phyloP scores from a whole-genome alignment of 148 eudicot genomes.

The Linanthus parryae region DNA sequence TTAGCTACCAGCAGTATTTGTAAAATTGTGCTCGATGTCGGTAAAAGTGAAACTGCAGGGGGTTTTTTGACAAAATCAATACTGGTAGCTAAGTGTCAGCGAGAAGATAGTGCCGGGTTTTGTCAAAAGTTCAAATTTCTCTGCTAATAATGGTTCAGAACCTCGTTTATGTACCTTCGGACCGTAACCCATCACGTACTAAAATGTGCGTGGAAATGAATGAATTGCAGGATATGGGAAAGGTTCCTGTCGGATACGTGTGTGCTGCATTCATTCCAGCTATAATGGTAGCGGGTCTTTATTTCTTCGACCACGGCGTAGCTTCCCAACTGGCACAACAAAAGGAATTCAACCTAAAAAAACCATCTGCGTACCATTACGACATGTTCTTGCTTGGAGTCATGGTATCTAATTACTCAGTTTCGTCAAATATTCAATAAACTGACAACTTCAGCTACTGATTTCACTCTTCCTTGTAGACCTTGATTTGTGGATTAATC shows the following conservation, averaged over 20 bases:
- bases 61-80: too few species aligned
- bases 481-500: conserved; percentile 65
- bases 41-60: too few species aligned
- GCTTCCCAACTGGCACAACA: conserved; percentile 86
- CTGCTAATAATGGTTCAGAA: too few species aligned
- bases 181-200: not conserved
- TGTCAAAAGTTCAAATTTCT: too few species aligned
- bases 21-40: too few species aligned
- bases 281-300: conserved; percentile 66
- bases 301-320: conserved; percentile 79
- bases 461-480: conserved; percentile 26
- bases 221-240: conserved; percentile 55
- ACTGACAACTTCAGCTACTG: too few species aligned
- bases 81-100: too few species aligned
- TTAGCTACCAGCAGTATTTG: too few species aligned
- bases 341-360: conserved; percentile 71
- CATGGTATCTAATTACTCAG: conserved; percentile 30
- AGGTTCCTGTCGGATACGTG: conserved; percentile 50
- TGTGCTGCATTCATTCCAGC: conserved; percentile 65
- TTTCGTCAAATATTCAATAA: not conserved
- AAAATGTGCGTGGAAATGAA: not conserved
- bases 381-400: conserved; percentile 68
- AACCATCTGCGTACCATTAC: conserved; percentile 70
- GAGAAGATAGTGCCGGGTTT: too few species aligned
- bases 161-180: too few species aligned